Evolutionary conservation across 495 filamentous ascomycete species (phyloP).

Genomic region (Penicillium salamii): DNA sequence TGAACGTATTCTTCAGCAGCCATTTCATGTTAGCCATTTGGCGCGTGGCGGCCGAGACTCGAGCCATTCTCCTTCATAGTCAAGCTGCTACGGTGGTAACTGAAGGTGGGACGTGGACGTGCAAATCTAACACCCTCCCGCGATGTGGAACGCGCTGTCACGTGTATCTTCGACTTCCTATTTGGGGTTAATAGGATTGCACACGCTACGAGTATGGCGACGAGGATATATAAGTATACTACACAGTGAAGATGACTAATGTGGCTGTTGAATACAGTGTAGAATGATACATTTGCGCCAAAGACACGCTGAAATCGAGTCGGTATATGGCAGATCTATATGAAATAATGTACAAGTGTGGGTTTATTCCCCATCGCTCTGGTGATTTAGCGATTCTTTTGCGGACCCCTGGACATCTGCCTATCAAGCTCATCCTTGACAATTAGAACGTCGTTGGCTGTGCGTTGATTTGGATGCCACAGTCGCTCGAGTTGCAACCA

Average conservation of each 20-base stretch:
- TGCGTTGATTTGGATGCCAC: slow-evolving; percentile 41
- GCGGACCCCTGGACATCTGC: slow-evolving; percentile 25
- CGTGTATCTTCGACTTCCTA: slow-evolving; percentile 7
- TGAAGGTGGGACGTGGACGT: not conserved
- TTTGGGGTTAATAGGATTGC: slow-evolving; percentile 1
- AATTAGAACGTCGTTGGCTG: slow-evolving; percentile 32
- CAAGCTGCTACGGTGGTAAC: not conserved
- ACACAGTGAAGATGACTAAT: too few species aligned
- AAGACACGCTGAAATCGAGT: slow-evolving; percentile 13
- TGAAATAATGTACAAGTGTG: slow-evolving; percentile 35
- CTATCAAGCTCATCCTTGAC: slow-evolving; percentile 41
- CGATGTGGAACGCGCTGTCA: slow-evolving; percentile 9
- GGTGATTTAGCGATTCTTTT: slow-evolving; percentile 9
- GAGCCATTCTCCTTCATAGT: slow-evolving; percentile 1
- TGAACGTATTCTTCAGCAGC: slow-evolving; percentile 78
- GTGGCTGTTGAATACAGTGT: too few species aligned
- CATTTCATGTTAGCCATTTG: slow-evolving; percentile 71
- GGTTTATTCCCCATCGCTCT: slow-evolving; percentile 1
- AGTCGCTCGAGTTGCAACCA: slow-evolving; percentile 43
- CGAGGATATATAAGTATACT: too few species aligned
- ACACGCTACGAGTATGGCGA: not conserved
- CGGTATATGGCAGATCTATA: slow-evolving; percentile 30
- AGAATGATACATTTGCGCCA: slow-evolving; percentile 6
- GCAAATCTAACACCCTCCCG: too few species aligned
- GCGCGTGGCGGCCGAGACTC: slow-evolving; percentile 4